Base-by-base conservation (phyloP, 306 rosid species). In the Abrus precatorius region DNA sequence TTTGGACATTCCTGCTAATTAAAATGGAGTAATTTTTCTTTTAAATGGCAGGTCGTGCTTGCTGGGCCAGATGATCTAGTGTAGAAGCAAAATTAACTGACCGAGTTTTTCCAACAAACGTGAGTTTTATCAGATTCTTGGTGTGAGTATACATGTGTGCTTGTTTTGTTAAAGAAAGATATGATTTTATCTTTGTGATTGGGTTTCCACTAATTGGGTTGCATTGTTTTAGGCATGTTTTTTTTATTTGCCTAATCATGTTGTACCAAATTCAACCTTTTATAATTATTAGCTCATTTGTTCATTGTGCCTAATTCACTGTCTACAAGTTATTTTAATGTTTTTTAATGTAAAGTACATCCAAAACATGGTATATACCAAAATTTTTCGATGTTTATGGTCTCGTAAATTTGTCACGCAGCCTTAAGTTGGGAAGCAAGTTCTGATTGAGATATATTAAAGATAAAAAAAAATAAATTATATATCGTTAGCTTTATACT, bases 11-110 rank as follows among this genome's bases (percentile, higher is more conserved):
- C 40, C 56, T 75, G 69, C 79, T 69, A 73, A 49, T 49, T 68
- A 20, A 61, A 68, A 8, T 65, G 10, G 11, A 52, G 45, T 64
- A 50, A 13, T 50, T 67, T 83, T 71, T 54, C 71, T 64, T 12
- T 27, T 3, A 10, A 36, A 28, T 84, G 81, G 41, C 92, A 95
- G 97, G 97, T 93, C 7, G 91, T 90, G 92, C 93, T 95, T 85
- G 99, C 89, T 48, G 97, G 97, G 40, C 97, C 99, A 54, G 97
- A 93, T 78, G 99, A 95, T 82, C 87, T 89, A 84, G 93, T 93
- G 72, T 95, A 95, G 91, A 74, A 80, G 85, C 36, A 79, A 82
- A 80, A 44, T 80, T 81, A 76, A 86, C 84, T 78, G 86, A 90
- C 85, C 29, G 77, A 87, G 78, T 54, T 80, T 30, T 84, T 33